Base-by-base conservation (phyloP, 1,284 basidiomycete genomes). In the Cerrena zonata region DNA sequence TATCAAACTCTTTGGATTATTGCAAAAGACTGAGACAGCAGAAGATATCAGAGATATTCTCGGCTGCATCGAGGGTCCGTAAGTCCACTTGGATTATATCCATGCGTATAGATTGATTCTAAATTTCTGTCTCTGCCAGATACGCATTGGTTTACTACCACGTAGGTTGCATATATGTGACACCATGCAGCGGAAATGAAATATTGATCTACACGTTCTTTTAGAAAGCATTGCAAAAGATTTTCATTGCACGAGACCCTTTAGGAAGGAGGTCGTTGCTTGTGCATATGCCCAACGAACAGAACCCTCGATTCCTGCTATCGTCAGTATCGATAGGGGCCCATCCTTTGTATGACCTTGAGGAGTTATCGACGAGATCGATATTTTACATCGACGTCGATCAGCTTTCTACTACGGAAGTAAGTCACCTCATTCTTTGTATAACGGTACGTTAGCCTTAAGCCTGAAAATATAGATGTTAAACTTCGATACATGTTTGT, bases 251-350 rank as follows among this genome's bases (percentile, higher is more conserved):
- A 4, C 78, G 94, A 43, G 95, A 99, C 66, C 91, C 92, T 1
- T 78, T 98, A 1, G 94, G 95, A 1, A 79, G 96, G 24, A 80
- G 96, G 39, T 98, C 94, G 5, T 76, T 99, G 1, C 73, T 98
- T 1, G 67, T 91, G 19, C 81, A 87, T 53, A 69, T 66, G 51
- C 82, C 85, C 15, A 76, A 74, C 15, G 45, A 55, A 1, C 49
- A 56, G 19, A 66, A 69, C 4, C 80, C 83, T 0, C 74, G 77
- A 54, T 70, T 89, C 36, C 62, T 90, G 23, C 64, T 90, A 13
- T 67, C 84, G 3, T 91, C 87, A 1, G 80, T 83, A 2, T 84
- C 86, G n/a, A 64, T 66, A 34, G 84, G 84, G 4, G 42, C 60
- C 5, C 62, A 73, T 54, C 52, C 67, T 18, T 59, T 59, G 11